Conservation (phyloP, 768 basidiomycete genomes). For the Inosperma sp. region DNA sequence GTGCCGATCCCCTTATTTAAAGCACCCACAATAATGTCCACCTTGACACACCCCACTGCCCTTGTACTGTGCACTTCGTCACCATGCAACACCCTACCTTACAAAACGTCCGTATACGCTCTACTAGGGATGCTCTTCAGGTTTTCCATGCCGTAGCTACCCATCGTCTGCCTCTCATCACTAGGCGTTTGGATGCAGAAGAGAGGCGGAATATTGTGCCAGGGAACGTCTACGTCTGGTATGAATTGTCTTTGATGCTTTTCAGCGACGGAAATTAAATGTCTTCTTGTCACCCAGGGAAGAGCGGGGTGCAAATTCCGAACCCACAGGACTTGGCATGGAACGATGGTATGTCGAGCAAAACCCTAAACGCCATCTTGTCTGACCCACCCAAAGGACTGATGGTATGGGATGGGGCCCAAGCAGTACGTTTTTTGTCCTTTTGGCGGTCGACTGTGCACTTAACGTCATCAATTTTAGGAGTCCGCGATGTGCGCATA, state of each 20-base stretch:
- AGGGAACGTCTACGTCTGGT: conserved; percentile 81
- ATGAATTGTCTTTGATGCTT: conserved; percentile 11
- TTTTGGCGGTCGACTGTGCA: conserved; percentile 9
- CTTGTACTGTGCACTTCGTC: conserved; percentile 18
- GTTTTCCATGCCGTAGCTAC: conserved; percentile 76
- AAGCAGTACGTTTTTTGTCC: conserved; percentile 53
- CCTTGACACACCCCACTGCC: conserved; percentile 15
- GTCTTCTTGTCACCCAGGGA: conserved; percentile 41
- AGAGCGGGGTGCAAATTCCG: conserved; percentile 79
- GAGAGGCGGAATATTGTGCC: conserved; percentile 69
- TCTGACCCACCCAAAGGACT: conserved; percentile 31
- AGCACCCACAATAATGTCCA: conserved; percentile 20
- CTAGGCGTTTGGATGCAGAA: conserved; percentile 76
- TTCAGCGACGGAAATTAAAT: neutral
- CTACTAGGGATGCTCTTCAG: conserved; percentile 73
- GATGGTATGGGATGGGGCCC: conserved; percentile 81
- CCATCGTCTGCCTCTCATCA: conserved; percentile 67
- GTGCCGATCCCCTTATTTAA: conserved; percentile 31
- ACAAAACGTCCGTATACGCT: conserved; percentile 70
- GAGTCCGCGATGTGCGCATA: conserved; percentile 48
- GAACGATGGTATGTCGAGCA: conserved; percentile 59
- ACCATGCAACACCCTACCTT: conserved; percentile 74
- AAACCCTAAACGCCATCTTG: neutral
- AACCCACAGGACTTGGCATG: conserved; percentile 79
- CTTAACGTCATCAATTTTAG: conserved; percentile 25